Conservation (phyloP, 495 filamentous ascomycete species). For the Lineolata rhizophorae region DNA sequence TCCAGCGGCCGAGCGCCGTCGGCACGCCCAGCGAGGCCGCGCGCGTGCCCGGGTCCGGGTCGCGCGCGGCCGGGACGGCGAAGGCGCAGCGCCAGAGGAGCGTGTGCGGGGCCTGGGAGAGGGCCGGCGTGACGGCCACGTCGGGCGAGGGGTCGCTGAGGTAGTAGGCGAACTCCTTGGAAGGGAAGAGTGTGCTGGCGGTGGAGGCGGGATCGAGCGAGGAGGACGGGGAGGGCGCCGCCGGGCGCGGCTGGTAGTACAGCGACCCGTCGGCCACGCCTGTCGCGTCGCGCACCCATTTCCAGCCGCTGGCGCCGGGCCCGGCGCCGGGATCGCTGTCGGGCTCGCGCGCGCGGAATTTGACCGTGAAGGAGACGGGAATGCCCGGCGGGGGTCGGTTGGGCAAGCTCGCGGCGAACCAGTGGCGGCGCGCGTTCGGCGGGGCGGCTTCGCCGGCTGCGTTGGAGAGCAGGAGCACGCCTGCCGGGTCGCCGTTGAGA, state of each 20-base stretch:
- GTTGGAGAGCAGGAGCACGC: slow-evolving; percentile 14
- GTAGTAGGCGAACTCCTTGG: neutral
- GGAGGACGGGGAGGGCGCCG: no score
- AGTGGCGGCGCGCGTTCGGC: slow-evolving; percentile 10
- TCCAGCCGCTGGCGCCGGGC: slow-evolving; percentile 31
- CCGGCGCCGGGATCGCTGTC: no score
- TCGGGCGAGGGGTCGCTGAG: slow-evolving; percentile 7
- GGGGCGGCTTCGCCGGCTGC: slow-evolving; percentile 1
- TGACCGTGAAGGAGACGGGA: slow-evolving; percentile 47
- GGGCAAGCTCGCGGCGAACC: slow-evolving; percentile 18
- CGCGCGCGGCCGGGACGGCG: slow-evolving; percentile 28
- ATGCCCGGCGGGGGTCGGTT: slow-evolving; percentile 13
- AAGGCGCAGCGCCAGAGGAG: slow-evolving; percentile 47
- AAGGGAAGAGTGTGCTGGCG: slow-evolving; percentile 20
- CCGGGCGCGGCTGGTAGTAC: slow-evolving; percentile 21
- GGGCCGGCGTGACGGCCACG: neutral
- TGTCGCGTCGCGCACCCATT: slow-evolving; percentile 49
- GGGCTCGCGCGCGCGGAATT: slow-evolving; percentile 38
- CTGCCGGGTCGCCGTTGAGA: slow-evolving; percentile 19
- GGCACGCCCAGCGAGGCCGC: slow-evolving; percentile 41
- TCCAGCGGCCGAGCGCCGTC: slow-evolving; percentile 37
- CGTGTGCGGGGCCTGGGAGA: slow-evolving; percentile 40
- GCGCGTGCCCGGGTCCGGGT: slow-evolving; percentile 29
- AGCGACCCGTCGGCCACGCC: slow-evolving; percentile 39
- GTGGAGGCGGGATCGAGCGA: no score